Percentiles rank a stretch among this genome's conserved stretches.
These are phyloP conservation scores for Dactylonectria macrodidyma DNA, from an alignment of 2,329 filamentous ascomycete genomes.

Conservation along the genomic window DNA sequence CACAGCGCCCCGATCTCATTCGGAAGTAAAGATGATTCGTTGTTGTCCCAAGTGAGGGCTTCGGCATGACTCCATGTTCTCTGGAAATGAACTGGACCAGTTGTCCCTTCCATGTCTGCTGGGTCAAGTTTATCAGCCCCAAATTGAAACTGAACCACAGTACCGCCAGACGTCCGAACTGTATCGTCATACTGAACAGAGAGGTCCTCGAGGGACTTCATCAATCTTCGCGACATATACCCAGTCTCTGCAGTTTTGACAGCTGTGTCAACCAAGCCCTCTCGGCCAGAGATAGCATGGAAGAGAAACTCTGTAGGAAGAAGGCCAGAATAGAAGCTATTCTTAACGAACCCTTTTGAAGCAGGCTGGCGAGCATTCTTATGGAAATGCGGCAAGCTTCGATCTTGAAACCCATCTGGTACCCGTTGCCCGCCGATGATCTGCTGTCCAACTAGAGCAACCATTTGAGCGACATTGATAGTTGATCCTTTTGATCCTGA, in stretches of 20 bases:
- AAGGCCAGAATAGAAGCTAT: constrained; percentile 96
- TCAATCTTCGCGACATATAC: constrained; percentile 97
- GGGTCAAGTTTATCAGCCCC: constrained; percentile 96
- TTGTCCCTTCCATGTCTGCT: constrained; percentile 96
- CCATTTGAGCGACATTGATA: constrained; percentile 99
- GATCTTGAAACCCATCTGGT: constrained; percentile 94
- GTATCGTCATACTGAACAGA: constrained; percentile 96
- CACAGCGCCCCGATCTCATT: constrained; percentile 81
- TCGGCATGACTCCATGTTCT: constrained; percentile 89
- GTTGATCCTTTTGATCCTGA: constrained; percentile 97
- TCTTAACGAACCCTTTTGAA: constrained; percentile 95
- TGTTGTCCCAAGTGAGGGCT: constrained; percentile 83
- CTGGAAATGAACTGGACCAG: constrained; percentile 92
- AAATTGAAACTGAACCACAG: constrained; percentile 96
- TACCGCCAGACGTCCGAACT: constrained; percentile 89
- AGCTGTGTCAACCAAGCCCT: constrained; percentile 98
- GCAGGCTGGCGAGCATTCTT: constrained; percentile 94
- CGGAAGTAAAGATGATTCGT: constrained; percentile 80
- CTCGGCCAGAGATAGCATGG: constrained; percentile 97
- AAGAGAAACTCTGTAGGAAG: constrained; percentile 95
- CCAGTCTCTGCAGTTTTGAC: constrained; percentile 99
- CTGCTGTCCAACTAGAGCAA: constrained; percentile 96
- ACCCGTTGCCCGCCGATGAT: constrained; percentile 97
- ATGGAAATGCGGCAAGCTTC: constrained; percentile 93
- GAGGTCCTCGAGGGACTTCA: constrained; percentile 97